Conservation (phyloP, 164 flowering plant genomes). For the Stephania japonica region DNA sequence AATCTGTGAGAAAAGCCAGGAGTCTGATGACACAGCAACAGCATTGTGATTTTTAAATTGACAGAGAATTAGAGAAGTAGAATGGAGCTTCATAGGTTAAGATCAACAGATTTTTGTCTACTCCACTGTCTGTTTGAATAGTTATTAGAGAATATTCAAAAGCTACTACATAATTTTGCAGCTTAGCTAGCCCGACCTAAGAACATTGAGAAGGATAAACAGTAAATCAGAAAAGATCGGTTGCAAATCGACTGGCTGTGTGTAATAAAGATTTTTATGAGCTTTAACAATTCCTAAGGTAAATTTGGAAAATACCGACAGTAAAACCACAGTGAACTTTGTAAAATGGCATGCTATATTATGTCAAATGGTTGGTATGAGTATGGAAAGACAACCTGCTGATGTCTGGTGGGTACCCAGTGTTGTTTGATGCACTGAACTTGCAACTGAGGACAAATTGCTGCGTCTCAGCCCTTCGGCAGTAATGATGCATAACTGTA, state of each 20-base stretch:
- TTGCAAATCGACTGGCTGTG: too few relatives aligned
- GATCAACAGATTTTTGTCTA: not conserved
- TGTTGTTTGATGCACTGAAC: conserved; percentile 66
- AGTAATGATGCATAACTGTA: conserved; percentile 90
- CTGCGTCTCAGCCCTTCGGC: conserved; percentile 80
- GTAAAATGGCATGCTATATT: not conserved
- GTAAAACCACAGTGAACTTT: too few relatives aligned
- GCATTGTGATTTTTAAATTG: too few relatives aligned
- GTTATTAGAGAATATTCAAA: too few relatives aligned
- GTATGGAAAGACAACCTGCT: conserved; percentile 38
- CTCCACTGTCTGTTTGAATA: not conserved
- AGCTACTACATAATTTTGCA: too few relatives aligned
- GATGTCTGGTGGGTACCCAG: conserved; percentile 45
- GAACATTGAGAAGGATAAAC: too few relatives aligned
- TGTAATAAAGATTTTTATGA: too few relatives aligned
- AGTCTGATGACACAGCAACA: not conserved
- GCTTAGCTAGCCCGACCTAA: too few relatives aligned
- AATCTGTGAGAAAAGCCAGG: conserved; percentile 5
- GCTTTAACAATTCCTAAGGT: too few relatives aligned
- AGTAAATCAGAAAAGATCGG: too few relatives aligned
- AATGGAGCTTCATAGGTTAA: not conserved
- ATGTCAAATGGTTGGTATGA: not conserved
- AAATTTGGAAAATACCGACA: too few relatives aligned
- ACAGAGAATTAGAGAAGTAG: not conserved
- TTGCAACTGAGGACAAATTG: conserved; percentile 73